Conservation (phyloP, 305 asterid species). For the Fraxinus floribunda region DNA sequence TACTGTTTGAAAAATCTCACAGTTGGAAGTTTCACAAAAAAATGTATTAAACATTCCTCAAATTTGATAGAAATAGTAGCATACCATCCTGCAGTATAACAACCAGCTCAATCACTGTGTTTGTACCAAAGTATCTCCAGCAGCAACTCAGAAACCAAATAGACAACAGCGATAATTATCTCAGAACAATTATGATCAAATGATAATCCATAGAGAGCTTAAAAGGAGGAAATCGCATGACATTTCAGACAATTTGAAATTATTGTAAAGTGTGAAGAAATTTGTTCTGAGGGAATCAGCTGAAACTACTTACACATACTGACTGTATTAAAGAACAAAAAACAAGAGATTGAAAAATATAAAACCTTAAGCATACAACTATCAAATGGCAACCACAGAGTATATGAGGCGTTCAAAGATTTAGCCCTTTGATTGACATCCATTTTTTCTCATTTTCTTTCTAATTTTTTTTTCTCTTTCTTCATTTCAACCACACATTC, state of each 20-base stretch:
- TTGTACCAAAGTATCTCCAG: constrained; percentile 48
- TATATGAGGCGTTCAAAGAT: not conserved
- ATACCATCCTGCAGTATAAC: constrained; percentile 84
- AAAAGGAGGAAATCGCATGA: constrained; percentile 3
- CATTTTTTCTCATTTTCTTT: too few relatives aligned
- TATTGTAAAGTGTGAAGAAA: constrained; percentile 14
- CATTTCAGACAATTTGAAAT: not conserved
- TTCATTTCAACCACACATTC: too few relatives aligned
- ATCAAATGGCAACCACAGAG: constrained; percentile 15
- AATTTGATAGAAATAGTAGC: constrained; percentile 32
- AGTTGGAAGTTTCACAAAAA: constrained; percentile 20
- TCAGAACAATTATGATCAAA: constrained; percentile 21
- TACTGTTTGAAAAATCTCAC: constrained; percentile 19
- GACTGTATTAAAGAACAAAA: not conserved
- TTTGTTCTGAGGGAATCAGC: constrained; percentile 17
- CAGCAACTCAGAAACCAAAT: constrained; percentile 32
- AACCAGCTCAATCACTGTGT: constrained; percentile 39
- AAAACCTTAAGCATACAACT: not conserved
- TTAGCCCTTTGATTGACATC: not conserved
- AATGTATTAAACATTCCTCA: constrained; percentile 10
- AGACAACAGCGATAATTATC: constrained; percentile 17
- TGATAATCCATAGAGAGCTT: constrained; percentile 2
- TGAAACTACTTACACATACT: not conserved
- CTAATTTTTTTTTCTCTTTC: too few relatives aligned
- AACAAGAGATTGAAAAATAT: not conserved